These are phyloP conservation scores for Gentiana macrophylla DNA, from an alignment of 257 asterid species.

Conservation along the genomic window DNA sequence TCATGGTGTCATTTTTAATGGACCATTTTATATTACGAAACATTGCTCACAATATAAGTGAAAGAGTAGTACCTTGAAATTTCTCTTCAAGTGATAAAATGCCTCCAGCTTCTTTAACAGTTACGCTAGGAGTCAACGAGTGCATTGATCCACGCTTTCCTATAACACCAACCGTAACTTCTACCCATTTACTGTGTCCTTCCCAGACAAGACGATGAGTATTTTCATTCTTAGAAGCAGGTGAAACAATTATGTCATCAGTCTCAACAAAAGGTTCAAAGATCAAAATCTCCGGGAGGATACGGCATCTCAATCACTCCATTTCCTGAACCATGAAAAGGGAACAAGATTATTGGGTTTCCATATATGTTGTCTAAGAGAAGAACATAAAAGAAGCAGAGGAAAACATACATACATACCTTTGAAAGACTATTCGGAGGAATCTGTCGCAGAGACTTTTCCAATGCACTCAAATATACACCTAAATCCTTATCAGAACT, in stretches of 20 bases:
- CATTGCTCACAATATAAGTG: not conserved
- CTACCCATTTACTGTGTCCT: conserved; percentile 87
- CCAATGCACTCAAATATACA: conserved; percentile 53
- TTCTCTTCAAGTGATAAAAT: conserved; percentile 88
- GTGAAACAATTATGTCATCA: conserved; percentile 57
- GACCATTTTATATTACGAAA: not conserved
- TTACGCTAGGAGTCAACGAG: conserved; percentile 80
- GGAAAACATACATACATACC: conserved; percentile 26
- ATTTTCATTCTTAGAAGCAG: conserved; percentile 33
- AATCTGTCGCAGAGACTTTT: conserved; percentile 45
- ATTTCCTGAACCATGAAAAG: conserved; percentile 31
- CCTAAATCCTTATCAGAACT: conserved; percentile 63
- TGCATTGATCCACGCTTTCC: conserved; percentile 67
- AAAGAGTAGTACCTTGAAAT: conserved; percentile 53
- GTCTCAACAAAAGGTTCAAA: conserved; percentile 86
- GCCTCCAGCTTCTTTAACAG: conserved; percentile 83
- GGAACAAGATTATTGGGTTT: not conserved
- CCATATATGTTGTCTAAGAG: not conserved
- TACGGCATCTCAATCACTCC: conserved; percentile 83
- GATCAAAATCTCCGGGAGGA: conserved; percentile 66
- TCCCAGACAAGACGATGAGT: conserved; percentile 53
- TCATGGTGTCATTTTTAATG: not conserved
- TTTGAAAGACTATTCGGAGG: conserved; percentile 76
- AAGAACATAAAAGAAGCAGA: not conserved
- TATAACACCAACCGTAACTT: conserved; percentile 77